These are phyloP conservation scores for Lolium perenne DNA, from an alignment of 176 grass and related monocot genomes.

Conservation along the genomic window DNA sequence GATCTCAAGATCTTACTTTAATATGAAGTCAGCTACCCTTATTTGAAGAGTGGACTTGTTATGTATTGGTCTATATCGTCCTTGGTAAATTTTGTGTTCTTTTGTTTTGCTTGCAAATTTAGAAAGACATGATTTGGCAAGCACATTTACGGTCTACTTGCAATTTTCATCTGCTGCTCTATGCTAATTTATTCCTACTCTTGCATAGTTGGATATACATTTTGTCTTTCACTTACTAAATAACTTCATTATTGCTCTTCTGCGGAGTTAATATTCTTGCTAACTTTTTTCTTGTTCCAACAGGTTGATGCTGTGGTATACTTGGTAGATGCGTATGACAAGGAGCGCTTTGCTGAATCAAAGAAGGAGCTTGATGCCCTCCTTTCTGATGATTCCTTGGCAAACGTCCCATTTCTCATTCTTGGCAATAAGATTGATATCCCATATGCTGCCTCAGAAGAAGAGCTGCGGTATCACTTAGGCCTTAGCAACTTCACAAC, in stretches of 20 bases:
- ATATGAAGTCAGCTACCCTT: not conserved
- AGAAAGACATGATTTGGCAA: not conserved
- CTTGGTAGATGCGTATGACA: constrained; percentile 79
- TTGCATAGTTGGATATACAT: not conserved
- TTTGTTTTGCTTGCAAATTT: not conserved
- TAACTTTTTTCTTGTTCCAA: constrained; percentile 26
- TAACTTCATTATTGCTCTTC: not conserved
- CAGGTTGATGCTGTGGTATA: constrained; percentile 86
- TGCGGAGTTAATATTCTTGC: not conserved
- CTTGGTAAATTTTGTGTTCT: not conserved
- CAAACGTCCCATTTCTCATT: constrained; percentile 75
- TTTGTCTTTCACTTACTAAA: not conserved
- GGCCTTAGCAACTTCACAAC: constrained; percentile 83
- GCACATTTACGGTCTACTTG: not conserved
- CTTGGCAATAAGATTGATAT: constrained; percentile 86
- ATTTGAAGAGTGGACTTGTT: not conserved
- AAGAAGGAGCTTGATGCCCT: constrained; percentile 80
- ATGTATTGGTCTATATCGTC: not conserved
- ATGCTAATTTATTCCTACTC: not conserved
- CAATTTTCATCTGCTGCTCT: constrained; percentile 7
- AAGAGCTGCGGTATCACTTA: constrained; percentile 74
- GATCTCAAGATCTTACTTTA: not conserved
- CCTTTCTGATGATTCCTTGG: constrained; percentile 71
- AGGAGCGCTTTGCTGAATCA: constrained; percentile 75
- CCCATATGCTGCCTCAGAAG: constrained; percentile 76